A percentile compares a stretch with the other conserved stretches of the same genome.
phyloP scores from a whole-genome alignment of 768 basidiomycete species.

The Tylopilus vinaceipallidus region DNA sequence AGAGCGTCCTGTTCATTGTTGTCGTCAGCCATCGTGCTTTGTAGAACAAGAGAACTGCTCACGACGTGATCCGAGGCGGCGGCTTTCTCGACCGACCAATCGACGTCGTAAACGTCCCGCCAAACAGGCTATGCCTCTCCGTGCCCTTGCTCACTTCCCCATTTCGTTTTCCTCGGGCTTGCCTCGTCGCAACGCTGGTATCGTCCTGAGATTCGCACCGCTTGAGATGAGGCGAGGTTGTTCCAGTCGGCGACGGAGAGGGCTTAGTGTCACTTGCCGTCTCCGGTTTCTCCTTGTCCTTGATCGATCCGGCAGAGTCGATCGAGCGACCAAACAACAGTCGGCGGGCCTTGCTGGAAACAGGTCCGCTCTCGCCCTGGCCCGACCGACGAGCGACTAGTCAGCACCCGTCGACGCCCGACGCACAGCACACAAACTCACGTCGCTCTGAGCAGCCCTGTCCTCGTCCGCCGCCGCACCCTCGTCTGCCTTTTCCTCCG shows the following conservation, averaged over 20 bases:
- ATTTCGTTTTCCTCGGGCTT: constrained; percentile 49
- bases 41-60: constrained; percentile 30
- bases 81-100: constrained; percentile 77
- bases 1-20: constrained; percentile 23
- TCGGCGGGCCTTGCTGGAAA: constrained; percentile 40
- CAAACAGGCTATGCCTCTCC: constrained; percentile 84
- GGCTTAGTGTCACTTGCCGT: constrained; percentile 29
- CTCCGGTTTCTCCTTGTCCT: constrained; percentile 36
- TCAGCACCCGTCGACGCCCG: background rate
- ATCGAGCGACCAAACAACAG: constrained; percentile 61
- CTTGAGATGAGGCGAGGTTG: constrained; percentile 17
- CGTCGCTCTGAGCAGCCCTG: constrained; percentile 64
- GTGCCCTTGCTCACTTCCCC: constrained; percentile 42
- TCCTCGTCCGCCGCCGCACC: constrained; percentile 44
- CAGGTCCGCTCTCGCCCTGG: constrained; percentile 51
- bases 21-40: background rate
- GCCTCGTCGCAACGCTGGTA: constrained; percentile 26
- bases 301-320: constrained; percentile 32
- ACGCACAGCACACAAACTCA: constrained; percentile 33
- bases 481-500: constrained; percentile 34
- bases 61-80: constrained; percentile 69
- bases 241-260: constrained; percentile 20
- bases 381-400: background rate
- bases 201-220: constrained; percentile 29
- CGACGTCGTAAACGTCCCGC: constrained; percentile 56